phyloP scores from a whole-genome alignment of 192 early-diverging fungal species.

The Backusella parvicylindrica region DNA sequence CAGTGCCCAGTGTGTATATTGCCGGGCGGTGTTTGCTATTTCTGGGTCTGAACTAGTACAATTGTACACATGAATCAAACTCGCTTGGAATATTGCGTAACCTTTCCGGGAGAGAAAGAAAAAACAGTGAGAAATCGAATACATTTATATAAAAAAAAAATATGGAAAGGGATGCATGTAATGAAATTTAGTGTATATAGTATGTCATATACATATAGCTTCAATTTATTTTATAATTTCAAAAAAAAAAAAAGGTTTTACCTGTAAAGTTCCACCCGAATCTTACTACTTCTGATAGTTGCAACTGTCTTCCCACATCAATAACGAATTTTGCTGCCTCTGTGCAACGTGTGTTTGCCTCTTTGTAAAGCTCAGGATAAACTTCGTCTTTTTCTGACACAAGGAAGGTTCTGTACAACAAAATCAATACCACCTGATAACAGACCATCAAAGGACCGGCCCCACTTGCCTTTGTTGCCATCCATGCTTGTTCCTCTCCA shows the following conservation, averaged over 20 bases:
- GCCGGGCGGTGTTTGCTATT: conserved; percentile 8
- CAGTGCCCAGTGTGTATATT: neutral
- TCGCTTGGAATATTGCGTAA: conserved; percentile 26
- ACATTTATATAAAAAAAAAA: neutral
- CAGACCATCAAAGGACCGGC: conserved; percentile 29
- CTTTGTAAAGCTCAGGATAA: neutral
- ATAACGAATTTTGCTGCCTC: conserved; percentile 22
- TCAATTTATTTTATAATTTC: neutral
- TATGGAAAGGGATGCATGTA: neutral
- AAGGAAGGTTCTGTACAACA: conserved; percentile 31
- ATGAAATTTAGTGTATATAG: neutral
- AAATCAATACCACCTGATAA: conserved; percentile 26
- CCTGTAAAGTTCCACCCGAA: conserved; percentile 29
- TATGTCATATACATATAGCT: neutral
- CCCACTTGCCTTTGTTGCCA: neutral
- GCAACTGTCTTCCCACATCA: conserved; percentile 15
- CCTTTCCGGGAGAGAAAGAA: neutral
- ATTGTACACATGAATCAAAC: conserved; percentile 26
- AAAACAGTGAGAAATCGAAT: neutral
- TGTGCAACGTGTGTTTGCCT: conserved; percentile 9
- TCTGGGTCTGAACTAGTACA: conserved; percentile 14
- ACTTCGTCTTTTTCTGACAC: neutral
- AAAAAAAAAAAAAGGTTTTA: neutral
- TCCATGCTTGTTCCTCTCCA: neutral
- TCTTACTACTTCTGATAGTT: neutral